Evolutionary conservation across 192 early-diverging fungal genomes (phyloP).

Genomic region (Umbelopsis vinacea): DNA sequence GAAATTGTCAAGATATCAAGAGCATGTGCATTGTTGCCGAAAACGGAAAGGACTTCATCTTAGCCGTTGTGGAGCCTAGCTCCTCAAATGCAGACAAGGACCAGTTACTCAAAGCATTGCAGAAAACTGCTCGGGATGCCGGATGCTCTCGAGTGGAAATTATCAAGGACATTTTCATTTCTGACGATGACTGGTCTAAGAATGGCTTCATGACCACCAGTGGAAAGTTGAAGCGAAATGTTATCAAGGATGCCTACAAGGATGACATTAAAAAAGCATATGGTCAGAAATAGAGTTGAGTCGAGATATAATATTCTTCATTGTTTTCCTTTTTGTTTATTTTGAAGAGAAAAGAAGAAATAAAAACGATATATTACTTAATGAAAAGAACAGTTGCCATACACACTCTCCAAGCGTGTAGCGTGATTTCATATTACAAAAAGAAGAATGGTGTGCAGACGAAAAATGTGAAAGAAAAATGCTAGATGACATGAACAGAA

Average conservation of each 20-base stretch:
- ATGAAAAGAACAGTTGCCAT: too few relatives aligned
- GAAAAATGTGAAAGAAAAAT: conserved; percentile 2
- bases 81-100: conserved; percentile 41
- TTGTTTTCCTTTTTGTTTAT: background rate
- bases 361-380: conserved; percentile 6
- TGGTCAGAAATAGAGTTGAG: background rate
- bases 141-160: conserved; percentile 69
- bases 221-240: conserved; percentile 74
- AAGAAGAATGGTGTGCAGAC: background rate
- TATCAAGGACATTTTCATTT: conserved; percentile 58
- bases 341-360: background rate
- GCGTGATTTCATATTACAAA: conserved; percentile 21
- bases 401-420: too few relatives aligned
- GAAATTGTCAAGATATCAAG: conserved; percentile 65
- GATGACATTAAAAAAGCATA: conserved; percentile 33
- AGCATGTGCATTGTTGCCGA: conserved; percentile 78
- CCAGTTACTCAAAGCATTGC: conserved; percentile 57
- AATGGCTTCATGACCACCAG: conserved; percentile 78
- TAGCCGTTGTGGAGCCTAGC: conserved; percentile 75
- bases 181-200: conserved; percentile 67
- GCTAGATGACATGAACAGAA: conserved; percentile 8
- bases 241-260: conserved; percentile 33
- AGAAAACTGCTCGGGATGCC: conserved; percentile 53
- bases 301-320: background rate
- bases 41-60: conserved; percentile 61